Conservation (phyloP, 768 basidiomycete genomes). For the Boletus reticuloceps region DNA sequence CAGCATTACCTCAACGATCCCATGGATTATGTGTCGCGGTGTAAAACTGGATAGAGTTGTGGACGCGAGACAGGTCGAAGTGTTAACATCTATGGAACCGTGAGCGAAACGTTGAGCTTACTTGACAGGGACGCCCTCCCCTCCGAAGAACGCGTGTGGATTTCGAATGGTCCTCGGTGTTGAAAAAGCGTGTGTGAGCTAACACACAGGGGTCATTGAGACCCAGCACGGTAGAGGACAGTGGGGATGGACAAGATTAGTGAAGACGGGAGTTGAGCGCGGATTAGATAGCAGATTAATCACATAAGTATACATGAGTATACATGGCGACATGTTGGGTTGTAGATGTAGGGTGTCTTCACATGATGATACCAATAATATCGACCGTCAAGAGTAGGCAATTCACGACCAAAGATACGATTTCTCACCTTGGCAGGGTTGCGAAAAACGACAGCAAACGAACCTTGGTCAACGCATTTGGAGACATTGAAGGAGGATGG, state of each 20-base stretch:
- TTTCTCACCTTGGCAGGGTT: too few relatives aligned
- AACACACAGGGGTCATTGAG: not conserved
- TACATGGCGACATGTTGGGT: conserved; percentile 10
- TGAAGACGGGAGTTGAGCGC: not conserved
- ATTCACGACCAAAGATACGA: too few relatives aligned
- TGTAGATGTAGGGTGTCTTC: not conserved
- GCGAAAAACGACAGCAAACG: too few relatives aligned
- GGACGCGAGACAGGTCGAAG: not conserved
- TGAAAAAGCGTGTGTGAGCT: not conserved
- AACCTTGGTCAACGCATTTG: not conserved
- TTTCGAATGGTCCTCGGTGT: too few relatives aligned
- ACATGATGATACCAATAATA: conserved; percentile 1
- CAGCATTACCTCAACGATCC: conserved; percentile 16
- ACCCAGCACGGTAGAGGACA: too few relatives aligned
- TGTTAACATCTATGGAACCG: not conserved
- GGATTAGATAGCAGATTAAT: conserved; percentile 4
- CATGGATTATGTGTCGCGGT: not conserved
- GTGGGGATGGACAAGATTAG: too few relatives aligned
- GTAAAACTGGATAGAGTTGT: conserved; percentile 7
- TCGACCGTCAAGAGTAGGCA: not conserved
- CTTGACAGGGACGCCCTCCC: not conserved
- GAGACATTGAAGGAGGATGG: not conserved
- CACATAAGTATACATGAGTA: conserved; percentile 17
- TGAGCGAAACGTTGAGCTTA: conserved; percentile 10
- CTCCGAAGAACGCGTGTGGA: not conserved